A percentile compares a stretch with the other conserved stretches of the same genome.
Conservation (phyloP, 1,284 basidiomycete species). For the Sporisorium graminicola region DNA sequence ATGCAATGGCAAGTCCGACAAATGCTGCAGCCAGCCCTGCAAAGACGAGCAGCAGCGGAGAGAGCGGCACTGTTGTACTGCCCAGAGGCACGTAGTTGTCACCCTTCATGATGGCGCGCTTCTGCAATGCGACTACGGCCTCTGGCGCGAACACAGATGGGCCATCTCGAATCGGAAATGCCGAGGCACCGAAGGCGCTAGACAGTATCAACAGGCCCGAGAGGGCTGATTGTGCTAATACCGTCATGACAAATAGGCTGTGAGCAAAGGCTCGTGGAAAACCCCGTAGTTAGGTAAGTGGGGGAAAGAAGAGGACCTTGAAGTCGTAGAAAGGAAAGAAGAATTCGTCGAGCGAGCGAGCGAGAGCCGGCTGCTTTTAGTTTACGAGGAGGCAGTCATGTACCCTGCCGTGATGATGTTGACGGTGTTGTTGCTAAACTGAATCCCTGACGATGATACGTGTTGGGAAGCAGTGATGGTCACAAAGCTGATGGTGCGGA, state of each 20-base stretch:
- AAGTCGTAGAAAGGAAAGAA: not conserved
- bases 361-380: constrained; percentile 1
- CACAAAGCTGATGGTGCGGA: not conserved
- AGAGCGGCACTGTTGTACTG: constrained; percentile 38
- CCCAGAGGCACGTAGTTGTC: constrained; percentile 47
- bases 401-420: not conserved
- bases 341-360: constrained; percentile 9
- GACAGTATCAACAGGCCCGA: constrained; percentile 18
- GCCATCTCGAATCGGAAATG: constrained; percentile 26
- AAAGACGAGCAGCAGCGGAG: constrained; percentile 44
- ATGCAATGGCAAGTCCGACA: constrained; percentile 18
- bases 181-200: constrained; percentile 20
- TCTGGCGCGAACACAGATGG: constrained; percentile 31
- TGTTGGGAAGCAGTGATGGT: not conserved
- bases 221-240: constrained; percentile 7
- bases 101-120: constrained; percentile 54
- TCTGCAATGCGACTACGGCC: constrained; percentile 27
- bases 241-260: not conserved
- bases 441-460: not conserved
- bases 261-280: not conserved
- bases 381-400: constrained; percentile 5
- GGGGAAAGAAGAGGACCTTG: not conserved
- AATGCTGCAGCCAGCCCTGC: constrained; percentile 30
- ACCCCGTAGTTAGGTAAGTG: not conserved
- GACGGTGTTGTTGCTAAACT: not conserved